Evolutionary conservation across 257 asterid species (phyloP).

Genomic region (Gentiana macrophylla): DNA sequence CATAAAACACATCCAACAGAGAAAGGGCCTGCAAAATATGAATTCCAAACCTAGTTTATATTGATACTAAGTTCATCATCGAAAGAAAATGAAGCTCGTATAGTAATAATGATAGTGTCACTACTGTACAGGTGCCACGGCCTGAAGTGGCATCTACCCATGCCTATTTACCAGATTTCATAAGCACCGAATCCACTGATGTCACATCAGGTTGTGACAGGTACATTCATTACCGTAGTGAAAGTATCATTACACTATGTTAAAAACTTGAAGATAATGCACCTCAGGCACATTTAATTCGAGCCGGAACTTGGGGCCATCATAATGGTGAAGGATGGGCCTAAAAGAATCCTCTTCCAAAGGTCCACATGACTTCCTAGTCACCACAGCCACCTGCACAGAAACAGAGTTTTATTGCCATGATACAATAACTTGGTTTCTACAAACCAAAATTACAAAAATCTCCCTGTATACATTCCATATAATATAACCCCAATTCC

Average conservation of each 20-base stretch:
- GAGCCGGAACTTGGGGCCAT: constrained; percentile 96
- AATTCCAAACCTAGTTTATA: background rate
- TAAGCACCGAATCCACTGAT: no score
- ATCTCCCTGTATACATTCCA: background rate
- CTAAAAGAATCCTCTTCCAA: constrained; percentile 91
- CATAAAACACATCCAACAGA: constrained; percentile 80
- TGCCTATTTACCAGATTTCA: no score
- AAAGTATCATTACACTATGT: no score
- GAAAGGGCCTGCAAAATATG: constrained; percentile 56
- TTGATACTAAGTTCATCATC: no score
- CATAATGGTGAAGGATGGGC: constrained; percentile 95
- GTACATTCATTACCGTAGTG: no score
- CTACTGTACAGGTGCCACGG: no score
- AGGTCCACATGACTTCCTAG: constrained; percentile 82
- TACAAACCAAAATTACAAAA: background rate
- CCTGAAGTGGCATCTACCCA: no score
- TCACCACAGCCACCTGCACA: constrained; percentile 60
- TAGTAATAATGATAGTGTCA: no score
- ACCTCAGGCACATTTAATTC: constrained; percentile 92
- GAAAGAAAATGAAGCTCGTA: no score
- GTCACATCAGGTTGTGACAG: no score
- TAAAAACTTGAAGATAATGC: background rate
- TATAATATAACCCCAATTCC: background rate
- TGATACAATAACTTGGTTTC: background rate
- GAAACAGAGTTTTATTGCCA: no score